Evolutionary conservation across 176 grass and related monocot species (phyloP).

Genomic region (Paspalum notatum): DNA sequence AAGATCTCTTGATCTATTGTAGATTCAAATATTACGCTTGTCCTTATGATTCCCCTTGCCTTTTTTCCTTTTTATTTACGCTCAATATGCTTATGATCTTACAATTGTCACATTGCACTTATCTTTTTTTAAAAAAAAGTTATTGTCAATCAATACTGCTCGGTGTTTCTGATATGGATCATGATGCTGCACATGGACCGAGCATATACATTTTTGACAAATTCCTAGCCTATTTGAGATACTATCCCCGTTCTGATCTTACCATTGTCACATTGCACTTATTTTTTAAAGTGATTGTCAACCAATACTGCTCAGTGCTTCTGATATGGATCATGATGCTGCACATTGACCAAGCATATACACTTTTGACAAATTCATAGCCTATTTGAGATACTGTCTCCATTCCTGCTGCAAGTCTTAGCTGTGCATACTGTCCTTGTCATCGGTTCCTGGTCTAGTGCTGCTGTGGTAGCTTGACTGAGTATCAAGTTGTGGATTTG

Average conservation of each 20-base stretch:
- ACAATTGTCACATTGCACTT: background rate
- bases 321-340: no score
- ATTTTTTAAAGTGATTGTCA: no score
- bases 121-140: background rate
- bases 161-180: background rate
- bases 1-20: constrained; percentile 24
- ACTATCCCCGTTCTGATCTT: background rate
- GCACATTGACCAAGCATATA: no score
- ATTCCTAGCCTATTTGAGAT: background rate
- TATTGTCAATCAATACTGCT: background rate
- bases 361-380: background rate
- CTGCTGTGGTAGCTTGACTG: background rate
- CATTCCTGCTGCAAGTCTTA: background rate
- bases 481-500: no score
- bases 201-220: background rate
- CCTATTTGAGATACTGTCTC: background rate
- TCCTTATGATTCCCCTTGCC: background rate
- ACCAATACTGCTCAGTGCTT: no score
- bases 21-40: background rate
- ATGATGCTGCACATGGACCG: background rate
- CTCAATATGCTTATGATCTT: background rate
- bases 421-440: background rate
- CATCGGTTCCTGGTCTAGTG: background rate
- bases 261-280: no score
- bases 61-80: background rate